Percentiles rank a stretch among this genome's conserved stretches.
phyloP scores from a whole-genome alignment of 768 basidiomycete genomes.

The Suillus placidus region DNA sequence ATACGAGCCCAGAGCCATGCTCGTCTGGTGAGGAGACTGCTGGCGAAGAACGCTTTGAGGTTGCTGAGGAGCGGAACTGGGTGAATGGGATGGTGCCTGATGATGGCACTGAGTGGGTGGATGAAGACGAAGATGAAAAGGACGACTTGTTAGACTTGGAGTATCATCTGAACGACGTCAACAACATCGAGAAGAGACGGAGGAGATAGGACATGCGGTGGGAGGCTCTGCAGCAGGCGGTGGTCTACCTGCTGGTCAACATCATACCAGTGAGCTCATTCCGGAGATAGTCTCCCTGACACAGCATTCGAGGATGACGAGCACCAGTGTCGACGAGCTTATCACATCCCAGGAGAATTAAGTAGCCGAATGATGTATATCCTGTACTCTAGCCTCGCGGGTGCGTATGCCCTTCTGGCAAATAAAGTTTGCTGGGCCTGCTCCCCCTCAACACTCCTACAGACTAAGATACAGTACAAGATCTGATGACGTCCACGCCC shows the following conservation, averaged over 20 bases:
- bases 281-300: too few species aligned
- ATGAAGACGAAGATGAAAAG: conserved; percentile 69
- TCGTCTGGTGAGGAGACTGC: conserved; percentile 81
- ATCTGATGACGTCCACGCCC: neutral
- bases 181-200: conserved; percentile 65
- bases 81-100: conserved; percentile 36
- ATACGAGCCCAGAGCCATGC: conserved; percentile 78
- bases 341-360: too few species aligned
- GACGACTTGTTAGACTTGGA: conserved; percentile 76
- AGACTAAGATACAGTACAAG: neutral
- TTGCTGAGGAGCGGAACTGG: conserved; percentile 43
- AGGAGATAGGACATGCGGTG: conserved; percentile 75
- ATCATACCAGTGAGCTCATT: too few species aligned
- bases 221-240: conserved; percentile 75
- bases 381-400: too few species aligned
- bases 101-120: conserved; percentile 70
- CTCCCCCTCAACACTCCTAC: neutral
- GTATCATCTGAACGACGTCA: conserved; percentile 72
- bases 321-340: too few species aligned
- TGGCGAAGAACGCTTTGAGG: conserved; percentile 55
- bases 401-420: too few species aligned
- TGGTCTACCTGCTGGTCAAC: conserved; percentile 25
- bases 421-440: neutral
- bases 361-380: too few species aligned
- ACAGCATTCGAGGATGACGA: too few species aligned